Evolutionary conservation across 1,139 yeast genomes (phyloP).

Genomic region (Yamadazyma spencermartinsiae): DNA sequence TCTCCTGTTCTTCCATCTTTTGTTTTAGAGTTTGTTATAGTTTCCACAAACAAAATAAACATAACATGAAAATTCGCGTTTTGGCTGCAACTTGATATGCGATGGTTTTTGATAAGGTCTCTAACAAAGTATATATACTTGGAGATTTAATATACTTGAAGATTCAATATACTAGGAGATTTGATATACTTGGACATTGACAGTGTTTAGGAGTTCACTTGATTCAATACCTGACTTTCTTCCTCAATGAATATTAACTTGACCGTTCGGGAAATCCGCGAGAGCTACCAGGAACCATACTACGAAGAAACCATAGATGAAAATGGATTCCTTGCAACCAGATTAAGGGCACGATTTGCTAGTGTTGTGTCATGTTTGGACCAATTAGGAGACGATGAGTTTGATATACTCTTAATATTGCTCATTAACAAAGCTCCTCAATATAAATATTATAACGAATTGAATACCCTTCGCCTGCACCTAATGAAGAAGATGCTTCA

Average conservation of each 20-base stretch:
- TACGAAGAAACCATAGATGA: not conserved
- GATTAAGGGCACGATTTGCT: not conserved
- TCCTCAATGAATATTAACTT: not conserved
- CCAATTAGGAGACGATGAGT: not conserved
- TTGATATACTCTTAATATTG: not conserved
- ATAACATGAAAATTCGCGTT: not conserved
- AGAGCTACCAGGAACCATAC: not conserved
- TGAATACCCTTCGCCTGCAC: not conserved
- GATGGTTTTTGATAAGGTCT: too few species aligned
- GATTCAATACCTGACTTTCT: too few species aligned
- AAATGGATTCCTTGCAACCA: not conserved
- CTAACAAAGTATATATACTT: not conserved
- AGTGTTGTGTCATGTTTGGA: not conserved
- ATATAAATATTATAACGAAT: not conserved
- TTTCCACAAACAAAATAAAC: not conserved
- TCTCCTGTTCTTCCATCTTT: not conserved
- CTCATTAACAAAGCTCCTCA: not conserved
- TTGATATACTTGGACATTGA: too few species aligned
- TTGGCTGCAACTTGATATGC: not conserved
- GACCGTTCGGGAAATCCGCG: not conserved
- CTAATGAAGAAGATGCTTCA: not conserved
- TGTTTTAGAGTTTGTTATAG: not conserved
- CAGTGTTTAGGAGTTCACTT: too few species aligned
- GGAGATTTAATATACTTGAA: not conserved
- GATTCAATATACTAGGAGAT: too few species aligned